Base-by-base conservation (phyloP, 2,329 filamentous ascomycete genomes). In the Exophiala xenobiotica region DNA sequence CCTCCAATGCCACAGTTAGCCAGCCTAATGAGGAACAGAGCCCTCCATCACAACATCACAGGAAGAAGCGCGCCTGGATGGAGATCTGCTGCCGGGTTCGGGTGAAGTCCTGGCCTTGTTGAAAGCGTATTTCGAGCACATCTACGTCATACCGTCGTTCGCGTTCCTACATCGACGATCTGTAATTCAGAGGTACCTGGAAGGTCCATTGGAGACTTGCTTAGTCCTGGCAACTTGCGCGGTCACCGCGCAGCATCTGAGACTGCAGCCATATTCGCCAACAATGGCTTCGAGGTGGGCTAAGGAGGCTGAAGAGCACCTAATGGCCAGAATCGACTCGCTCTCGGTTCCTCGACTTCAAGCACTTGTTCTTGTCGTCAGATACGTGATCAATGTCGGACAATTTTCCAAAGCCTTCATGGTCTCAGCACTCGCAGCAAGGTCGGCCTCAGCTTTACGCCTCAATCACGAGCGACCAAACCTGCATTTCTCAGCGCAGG, bases 391-490 rank as follows among this genome's bases (percentile, higher is more conserved):
- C 12, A 45, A 54, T 26, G 46, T 39, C 1, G 51, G 55, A 11
- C 48, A 51, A 20, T 58, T 58, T 46, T 51, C 49, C 9, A 50
- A 49, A 14, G 55, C 51, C 22, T 58, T 58, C 33, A 55, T 58
- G 49, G 51, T 58, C 11, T 41, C 52, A n/a, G 51, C 55, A 18
- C 41, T 54, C 12, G 51, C 55, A 18, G 45, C 39, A 14, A 23
- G 55, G 2, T 75, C 77, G 50, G 74, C 76, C 3, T 71, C 73
- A n/a, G 76, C 74, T 2, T 67, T 79, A 11, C 70, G 74, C 3
- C 67, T 79, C 6, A 77, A 78, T 61, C 72, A 75, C 51, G 76
- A 78, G 55, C 75, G 74, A 51, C 64, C 70, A 6, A 70, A 69
- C 4, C 64, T 75, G 16, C 74, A 70, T 72, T 58, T 58, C 38